phyloP scores from a whole-genome alignment of 768 basidiomycete species.

The Cystofilobasidium capitatum region DNA sequence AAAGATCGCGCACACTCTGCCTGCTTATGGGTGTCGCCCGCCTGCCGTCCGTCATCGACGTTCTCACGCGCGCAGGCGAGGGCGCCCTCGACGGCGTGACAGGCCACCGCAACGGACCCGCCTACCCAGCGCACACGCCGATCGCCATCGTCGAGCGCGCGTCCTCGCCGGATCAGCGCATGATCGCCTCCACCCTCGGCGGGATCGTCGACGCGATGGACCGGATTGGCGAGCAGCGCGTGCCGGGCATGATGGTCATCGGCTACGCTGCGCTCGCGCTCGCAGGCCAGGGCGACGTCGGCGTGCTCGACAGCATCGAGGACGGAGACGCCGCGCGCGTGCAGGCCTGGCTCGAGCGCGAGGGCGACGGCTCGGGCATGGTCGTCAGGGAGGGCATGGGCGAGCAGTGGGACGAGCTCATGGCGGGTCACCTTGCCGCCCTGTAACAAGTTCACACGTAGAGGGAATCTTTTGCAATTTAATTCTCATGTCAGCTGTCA shows the following conservation, averaged over 20 bases:
- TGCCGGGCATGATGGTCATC: conserved; percentile 91
- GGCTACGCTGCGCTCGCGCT: conserved; percentile 83
- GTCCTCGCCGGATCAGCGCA: conserved; percentile 85
- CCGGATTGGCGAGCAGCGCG: conserved; percentile 70
- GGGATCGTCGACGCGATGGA: conserved; percentile 63
- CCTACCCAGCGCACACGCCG: conserved; percentile 67
- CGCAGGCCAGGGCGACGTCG: conserved; percentile 59
- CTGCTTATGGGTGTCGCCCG: conserved; percentile 94
- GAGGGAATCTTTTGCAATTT: no score
- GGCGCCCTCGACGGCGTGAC: conserved; percentile 30
- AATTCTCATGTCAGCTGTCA: no score
- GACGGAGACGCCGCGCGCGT: conserved; percentile 34
- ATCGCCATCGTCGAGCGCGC: conserved; percentile 91
- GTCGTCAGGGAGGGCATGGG: conserved; percentile 30
- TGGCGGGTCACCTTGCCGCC: not conserved
- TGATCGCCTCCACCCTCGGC: conserved; percentile 64
- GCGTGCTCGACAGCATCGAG: conserved; percentile 52
- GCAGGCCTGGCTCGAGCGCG: conserved; percentile 28
- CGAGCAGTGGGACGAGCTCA: conserved; percentile 28
- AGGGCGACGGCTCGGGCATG: conserved; percentile 7
- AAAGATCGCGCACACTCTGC: conserved; percentile 66
- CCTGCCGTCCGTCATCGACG: conserved; percentile 58
- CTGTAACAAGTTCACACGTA: no score
- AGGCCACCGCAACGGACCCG: conserved; percentile 46
- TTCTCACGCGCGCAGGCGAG: conserved; percentile 42